Percentiles rank a stretch among this genome's conserved stretches.
These are phyloP conservation scores for Blastobotrys americana DNA, from an alignment of 805 yeast species.

Conservation along the genomic window DNA sequence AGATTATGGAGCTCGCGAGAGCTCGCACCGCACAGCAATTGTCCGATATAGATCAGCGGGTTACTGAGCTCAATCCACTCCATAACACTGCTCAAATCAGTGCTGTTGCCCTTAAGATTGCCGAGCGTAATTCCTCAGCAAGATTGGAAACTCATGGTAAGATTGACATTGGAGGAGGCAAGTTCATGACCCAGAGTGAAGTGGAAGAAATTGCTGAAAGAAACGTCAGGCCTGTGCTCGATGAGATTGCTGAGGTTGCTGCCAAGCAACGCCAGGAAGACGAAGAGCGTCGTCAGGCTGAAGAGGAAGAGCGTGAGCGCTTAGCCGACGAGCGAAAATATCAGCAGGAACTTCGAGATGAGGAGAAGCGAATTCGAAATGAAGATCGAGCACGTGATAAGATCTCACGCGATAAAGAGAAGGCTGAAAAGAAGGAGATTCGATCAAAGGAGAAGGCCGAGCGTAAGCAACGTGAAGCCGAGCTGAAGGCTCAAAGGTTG, in stretches of 20 bases:
- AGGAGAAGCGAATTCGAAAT: constrained; percentile 20
- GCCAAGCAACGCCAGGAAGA: constrained; percentile 57
- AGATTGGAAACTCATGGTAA: constrained; percentile 48
- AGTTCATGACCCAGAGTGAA: constrained; percentile 65
- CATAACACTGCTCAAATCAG: constrained; percentile 46
- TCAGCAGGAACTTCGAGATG: constrained; percentile 18
- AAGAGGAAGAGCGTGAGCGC: constrained; percentile 20
- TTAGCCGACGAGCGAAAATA: constrained; percentile 12
- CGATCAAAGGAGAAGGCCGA: constrained; percentile 18
- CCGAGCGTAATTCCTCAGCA: constrained; percentile 58
- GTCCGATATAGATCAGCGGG: constrained; percentile 35
- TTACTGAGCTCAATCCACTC: constrained; percentile 36
- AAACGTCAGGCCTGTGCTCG: constrained; percentile 75
- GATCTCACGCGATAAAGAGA: constrained; percentile 12
- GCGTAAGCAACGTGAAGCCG: constrained; percentile 20
- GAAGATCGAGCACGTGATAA: constrained; percentile 20
- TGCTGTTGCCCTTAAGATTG: constrained; percentile 67
- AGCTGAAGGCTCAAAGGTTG: constrained; percentile 17
- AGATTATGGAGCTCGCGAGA: constrained; percentile 46
- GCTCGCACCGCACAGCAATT: constrained; percentile 40
- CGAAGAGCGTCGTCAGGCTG: constrained; percentile 36
- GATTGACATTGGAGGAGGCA: constrained; percentile 83
- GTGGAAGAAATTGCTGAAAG: constrained; percentile 72
- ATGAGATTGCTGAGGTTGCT: constrained; percentile 65
- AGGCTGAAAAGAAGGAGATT: constrained; percentile 17